A percentile compares a stretch with the other conserved stretches of the same genome.
Evolutionary conservation across 177 flowering plant species (phyloP).

Genomic region (Vitis hybrid): DNA sequence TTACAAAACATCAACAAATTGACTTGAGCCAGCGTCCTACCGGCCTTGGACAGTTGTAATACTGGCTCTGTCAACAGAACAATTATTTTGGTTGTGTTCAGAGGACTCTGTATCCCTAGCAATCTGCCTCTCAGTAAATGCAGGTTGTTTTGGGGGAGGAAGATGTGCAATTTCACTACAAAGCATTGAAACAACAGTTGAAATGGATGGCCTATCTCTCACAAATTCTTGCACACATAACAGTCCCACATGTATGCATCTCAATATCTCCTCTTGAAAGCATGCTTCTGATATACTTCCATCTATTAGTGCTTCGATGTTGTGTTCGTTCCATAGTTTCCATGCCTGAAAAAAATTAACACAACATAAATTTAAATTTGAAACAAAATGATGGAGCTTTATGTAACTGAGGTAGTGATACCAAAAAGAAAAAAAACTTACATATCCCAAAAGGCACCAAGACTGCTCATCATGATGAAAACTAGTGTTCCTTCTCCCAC

Average conservation of each 20-base stretch:
- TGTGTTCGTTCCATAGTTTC: conserved; percentile 21
- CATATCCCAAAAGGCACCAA: conserved; percentile 13
- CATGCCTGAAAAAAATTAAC: conserved; percentile 19
- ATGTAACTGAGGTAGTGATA: background rate
- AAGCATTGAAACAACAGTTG: background rate
- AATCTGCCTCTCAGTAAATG: background rate
- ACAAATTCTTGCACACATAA: too few species aligned
- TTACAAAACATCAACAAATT: too few species aligned
- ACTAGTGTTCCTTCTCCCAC: background rate
- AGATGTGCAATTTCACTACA: conserved; percentile 2
- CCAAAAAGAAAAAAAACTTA: background rate
- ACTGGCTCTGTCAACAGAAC: background rate
- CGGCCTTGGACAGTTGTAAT: background rate
- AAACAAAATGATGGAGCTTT: background rate
- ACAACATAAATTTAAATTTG: background rate
- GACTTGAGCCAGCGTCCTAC: background rate
- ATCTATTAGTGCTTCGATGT: too few species aligned
- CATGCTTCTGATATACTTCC: too few species aligned
- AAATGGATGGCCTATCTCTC: too few species aligned
- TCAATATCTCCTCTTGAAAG: too few species aligned
- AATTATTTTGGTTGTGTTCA: background rate
- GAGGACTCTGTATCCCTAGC: background rate
- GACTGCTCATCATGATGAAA: background rate
- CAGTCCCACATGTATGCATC: too few species aligned
- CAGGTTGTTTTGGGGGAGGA: background rate